These are phyloP conservation scores for Fraxinus albicans DNA, from an alignment of 305 asterid genomes.

Conservation along the genomic window DNA sequence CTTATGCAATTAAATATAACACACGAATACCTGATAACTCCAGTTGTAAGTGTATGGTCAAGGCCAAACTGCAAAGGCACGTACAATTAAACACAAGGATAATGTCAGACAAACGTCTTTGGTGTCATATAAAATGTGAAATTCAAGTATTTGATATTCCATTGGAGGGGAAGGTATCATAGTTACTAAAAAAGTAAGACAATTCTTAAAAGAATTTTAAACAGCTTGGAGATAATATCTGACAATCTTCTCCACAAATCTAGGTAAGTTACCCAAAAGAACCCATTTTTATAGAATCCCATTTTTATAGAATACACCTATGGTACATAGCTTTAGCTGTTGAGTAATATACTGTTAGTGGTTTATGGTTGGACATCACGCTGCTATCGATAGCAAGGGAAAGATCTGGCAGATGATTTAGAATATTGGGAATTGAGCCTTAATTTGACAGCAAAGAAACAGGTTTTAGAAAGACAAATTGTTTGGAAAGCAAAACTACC, in stretches of 20 bases:
- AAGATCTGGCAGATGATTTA: not conserved
- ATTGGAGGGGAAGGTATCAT: not conserved
- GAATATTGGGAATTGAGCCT: not conserved
- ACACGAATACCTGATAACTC: slow-evolving; percentile 85
- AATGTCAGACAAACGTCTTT: slow-evolving; percentile 25
- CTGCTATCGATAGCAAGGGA: not conserved
- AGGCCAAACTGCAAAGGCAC: slow-evolving; percentile 82
- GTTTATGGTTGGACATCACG: not conserved
- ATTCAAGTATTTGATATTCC: slow-evolving; percentile 6
- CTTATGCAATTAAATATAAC: slow-evolving; percentile 6
- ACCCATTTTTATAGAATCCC: not conserved
- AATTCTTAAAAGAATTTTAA: not conserved
- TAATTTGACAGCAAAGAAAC: not conserved
- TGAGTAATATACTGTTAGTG: not conserved
- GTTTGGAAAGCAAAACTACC: not conserved
- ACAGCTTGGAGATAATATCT: not conserved
- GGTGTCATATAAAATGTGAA: slow-evolving; percentile 2
- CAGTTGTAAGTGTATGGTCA: slow-evolving; percentile 97
- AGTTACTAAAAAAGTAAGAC: not conserved
- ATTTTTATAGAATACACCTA: not conserved
- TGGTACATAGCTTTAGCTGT: not conserved
- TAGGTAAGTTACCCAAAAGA: not conserved
- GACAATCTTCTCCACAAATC: not conserved
- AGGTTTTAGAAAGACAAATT: not conserved
- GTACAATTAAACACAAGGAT: slow-evolving; percentile 17